Conservation (phyloP, 371 early-diverging fungal species). For the Mucor ambiguus region DNA sequence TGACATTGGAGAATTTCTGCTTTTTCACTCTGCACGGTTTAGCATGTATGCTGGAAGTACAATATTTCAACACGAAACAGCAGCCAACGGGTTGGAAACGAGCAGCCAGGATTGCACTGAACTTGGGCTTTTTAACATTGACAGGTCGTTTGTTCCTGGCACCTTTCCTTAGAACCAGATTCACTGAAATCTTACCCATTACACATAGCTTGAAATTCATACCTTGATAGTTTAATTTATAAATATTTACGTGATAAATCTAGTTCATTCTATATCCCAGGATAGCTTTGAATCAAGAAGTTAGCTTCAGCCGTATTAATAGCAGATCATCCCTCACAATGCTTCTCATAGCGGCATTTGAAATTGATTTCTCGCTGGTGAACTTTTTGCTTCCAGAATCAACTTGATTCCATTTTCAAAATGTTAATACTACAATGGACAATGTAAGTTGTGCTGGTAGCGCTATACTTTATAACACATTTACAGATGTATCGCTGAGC, state of each 20-base stretch:
- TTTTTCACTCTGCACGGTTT: constrained; percentile 40
- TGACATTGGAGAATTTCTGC: constrained; percentile 39
- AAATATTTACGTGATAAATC: neutral
- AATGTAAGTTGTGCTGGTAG: no score
- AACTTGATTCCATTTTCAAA: no score
- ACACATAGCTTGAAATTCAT: neutral
- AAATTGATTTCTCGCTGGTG: no score
- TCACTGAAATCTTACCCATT: constrained; percentile 17
- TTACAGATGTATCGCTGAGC: no score
- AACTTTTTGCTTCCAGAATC: no score
- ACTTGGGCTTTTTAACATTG: constrained; percentile 31
- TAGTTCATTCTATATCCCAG: no score
- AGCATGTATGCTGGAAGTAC: constrained; percentile 23
- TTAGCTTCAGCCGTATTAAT: no score
- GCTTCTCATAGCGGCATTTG: no score
- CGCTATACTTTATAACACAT: no score
- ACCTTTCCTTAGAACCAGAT: constrained; percentile 32
- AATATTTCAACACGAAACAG: constrained; percentile 4
- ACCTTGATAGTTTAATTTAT: neutral
- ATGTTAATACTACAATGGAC: no score
- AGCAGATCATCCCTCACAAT: no score
- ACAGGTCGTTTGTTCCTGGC: constrained; percentile 45
- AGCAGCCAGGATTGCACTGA: constrained; percentile 6
- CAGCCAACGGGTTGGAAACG: constrained; percentile 13
- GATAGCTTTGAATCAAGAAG: no score